Evolutionary conservation across 306 rosid species (phyloP).

Genomic region (Glycine soja): DNA sequence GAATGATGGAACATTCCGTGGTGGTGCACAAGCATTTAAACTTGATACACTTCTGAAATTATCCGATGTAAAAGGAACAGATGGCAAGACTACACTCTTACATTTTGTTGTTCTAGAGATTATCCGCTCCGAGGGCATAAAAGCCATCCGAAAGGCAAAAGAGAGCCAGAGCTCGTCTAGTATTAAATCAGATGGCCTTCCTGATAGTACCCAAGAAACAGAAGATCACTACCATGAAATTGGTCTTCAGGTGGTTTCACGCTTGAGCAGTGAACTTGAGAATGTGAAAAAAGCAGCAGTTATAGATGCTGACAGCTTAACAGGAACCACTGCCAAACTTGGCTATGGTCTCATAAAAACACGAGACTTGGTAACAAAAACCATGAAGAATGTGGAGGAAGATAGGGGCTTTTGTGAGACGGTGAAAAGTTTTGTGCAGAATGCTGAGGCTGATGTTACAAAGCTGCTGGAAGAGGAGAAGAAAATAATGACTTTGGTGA

Average conservation of each 20-base stretch:
- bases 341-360: constrained; percentile 59
- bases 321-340: constrained; percentile 80
- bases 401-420: constrained; percentile 62
- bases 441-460: constrained; percentile 68
- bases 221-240: constrained; percentile 70
- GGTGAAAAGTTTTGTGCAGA: constrained; percentile 67
- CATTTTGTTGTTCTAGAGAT: constrained; percentile 95
- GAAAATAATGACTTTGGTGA: constrained; percentile 79
- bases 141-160: constrained; percentile 68
- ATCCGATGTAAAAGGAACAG: constrained; percentile 93
- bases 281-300: constrained; percentile 80
- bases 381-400: constrained; percentile 57
- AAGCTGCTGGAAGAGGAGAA: constrained; percentile 80
- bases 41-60: constrained; percentile 94
- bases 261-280: constrained; percentile 79
- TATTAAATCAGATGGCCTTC: constrained; percentile 63
- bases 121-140: constrained; percentile 89
- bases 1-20: constrained; percentile 96
- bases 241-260: constrained; percentile 84
- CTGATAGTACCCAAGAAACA: constrained; percentile 51
- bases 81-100: constrained; percentile 96
- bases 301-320: constrained; percentile 81
- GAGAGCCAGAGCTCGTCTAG: constrained; percentile 65
- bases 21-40: constrained; percentile 96
- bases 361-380: constrained; percentile 61